Evolutionary conservation across 441 rosid species (phyloP).

Genomic region (Gossypium gossypioides): DNA sequence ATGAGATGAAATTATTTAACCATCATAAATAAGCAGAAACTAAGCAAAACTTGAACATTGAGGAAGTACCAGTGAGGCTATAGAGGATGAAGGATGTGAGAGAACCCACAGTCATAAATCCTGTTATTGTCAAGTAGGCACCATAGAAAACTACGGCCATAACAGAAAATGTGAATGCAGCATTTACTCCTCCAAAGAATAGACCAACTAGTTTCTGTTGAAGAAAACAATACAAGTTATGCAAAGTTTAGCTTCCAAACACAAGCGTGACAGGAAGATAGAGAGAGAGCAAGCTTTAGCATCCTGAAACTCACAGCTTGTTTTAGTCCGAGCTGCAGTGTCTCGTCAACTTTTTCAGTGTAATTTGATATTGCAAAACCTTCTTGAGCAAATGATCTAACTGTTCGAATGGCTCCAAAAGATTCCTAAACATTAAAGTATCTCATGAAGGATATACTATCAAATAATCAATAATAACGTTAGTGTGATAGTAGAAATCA

Average conservation of each 20-base stretch:
- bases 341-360: constrained; percentile 77
- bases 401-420: constrained; percentile 89
- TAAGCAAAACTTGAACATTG: background rate
- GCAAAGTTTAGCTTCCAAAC: background rate
- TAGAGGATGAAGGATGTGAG: constrained; percentile 95
- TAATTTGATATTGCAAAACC: constrained; percentile 52
- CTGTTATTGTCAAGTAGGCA: constrained; percentile 72
- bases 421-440: constrained; percentile 51
- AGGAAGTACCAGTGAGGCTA: constrained; percentile 68
- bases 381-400: constrained; percentile 93
- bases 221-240: constrained; percentile 9
- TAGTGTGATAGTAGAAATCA: background rate
- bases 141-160: constrained; percentile 81
- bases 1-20: background rate
- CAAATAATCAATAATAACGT: background rate
- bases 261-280: background rate
- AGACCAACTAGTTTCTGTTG: constrained; percentile 65
- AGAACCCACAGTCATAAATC: constrained; percentile 72
- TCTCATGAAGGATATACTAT: background rate
- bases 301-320: constrained; percentile 62
- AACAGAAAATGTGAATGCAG: constrained; percentile 79
- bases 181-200: constrained; percentile 78
- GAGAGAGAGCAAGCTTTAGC: background rate
- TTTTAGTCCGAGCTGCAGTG: constrained; percentile 70
- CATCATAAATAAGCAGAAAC: background rate